Evolutionary conservation across 495 filamentous ascomycete species (phyloP).

Genomic region (Penicillium subrubescens): DNA sequence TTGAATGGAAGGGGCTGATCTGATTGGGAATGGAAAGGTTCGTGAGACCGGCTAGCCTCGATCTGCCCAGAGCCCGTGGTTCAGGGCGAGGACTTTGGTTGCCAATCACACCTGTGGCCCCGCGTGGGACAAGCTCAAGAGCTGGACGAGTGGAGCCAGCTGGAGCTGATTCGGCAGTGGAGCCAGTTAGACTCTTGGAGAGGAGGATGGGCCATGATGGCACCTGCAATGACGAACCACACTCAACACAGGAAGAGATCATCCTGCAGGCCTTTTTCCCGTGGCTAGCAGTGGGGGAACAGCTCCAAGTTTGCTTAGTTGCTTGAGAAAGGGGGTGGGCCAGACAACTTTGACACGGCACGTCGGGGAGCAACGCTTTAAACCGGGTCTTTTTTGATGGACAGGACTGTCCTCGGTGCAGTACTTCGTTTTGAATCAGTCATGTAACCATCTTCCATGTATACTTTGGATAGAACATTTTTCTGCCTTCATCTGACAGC

Average conservation of each 20-base stretch:
- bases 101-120: slow-evolving; percentile 21
- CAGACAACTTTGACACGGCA: slow-evolving; percentile 23
- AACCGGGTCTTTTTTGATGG: neutral
- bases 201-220: neutral
- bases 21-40: slow-evolving; percentile 19
- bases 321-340: slow-evolving; percentile 22
- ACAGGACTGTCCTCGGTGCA: neutral
- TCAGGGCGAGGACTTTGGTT: neutral
- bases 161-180: slow-evolving; percentile 15
- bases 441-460: neutral
- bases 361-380: slow-evolving; percentile 1
- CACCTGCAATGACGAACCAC: slow-evolving; percentile 9
- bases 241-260: slow-evolving; percentile 29
- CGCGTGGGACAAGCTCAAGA: slow-evolving; percentile 29
- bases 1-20: slow-evolving; percentile 23
- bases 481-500: neutral
- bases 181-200: neutral
- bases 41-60: slow-evolving; percentile 20
- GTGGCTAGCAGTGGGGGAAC: slow-evolving; percentile 4
- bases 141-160: slow-evolving; percentile 10
- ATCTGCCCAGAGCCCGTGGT: slow-evolving; percentile 20
- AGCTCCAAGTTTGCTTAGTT: slow-evolving; percentile 3
- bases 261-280: slow-evolving; percentile 9
- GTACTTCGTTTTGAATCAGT: neutral
- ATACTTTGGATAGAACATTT: neutral